phyloP scores from a whole-genome alignment of 1,284 basidiomycete species.

The Malassezia slooffiae region DNA sequence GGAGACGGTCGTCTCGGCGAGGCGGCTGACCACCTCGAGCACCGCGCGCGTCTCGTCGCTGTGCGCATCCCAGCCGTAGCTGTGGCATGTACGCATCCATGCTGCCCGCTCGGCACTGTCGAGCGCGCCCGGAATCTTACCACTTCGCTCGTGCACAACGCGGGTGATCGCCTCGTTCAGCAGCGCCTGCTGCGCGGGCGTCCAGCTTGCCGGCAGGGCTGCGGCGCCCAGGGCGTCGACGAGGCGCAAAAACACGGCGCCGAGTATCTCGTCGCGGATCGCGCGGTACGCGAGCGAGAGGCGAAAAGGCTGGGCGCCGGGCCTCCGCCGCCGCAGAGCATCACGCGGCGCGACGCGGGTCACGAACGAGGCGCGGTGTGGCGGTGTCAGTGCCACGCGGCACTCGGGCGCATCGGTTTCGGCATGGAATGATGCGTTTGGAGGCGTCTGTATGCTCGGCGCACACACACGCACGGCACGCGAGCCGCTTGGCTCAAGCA shows the following conservation, averaged over 20 bases:
- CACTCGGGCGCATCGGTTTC: too few species aligned
- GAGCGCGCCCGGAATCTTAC: too few species aligned
- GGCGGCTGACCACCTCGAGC: too few species aligned
- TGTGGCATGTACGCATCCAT: too few species aligned
- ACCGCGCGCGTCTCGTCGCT: too few species aligned
- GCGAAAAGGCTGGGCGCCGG: slow-evolving; percentile 12
- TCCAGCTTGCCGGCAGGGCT: neutral
- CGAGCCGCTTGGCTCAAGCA: neutral
- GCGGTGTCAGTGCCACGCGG: too few species aligned
- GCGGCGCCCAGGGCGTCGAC: neutral
- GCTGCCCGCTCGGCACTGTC: too few species aligned
- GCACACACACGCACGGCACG: neutral
- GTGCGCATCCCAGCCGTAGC: too few species aligned
- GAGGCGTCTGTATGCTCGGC: neutral
- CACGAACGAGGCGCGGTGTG: neutral
- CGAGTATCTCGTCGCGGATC: slow-evolving; percentile 24
- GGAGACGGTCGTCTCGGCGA: too few species aligned
- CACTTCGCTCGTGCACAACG: too few species aligned
- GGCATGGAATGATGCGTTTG: too few species aligned
- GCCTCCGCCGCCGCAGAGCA: neutral
- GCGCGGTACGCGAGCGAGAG: slow-evolving; percentile 25
- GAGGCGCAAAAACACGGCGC: slow-evolving; percentile 3
- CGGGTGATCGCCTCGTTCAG: slow-evolving; percentile 4
- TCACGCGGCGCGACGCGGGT: slow-evolving; percentile 25
- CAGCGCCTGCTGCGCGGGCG: slow-evolving; percentile 16